A percentile compares a stretch with the other conserved stretches of the same genome.
These are phyloP conservation scores for Hymenoscyphus occultus DNA, from an alignment of 2,329 filamentous ascomycete species.

Conservation along the genomic window DNA sequence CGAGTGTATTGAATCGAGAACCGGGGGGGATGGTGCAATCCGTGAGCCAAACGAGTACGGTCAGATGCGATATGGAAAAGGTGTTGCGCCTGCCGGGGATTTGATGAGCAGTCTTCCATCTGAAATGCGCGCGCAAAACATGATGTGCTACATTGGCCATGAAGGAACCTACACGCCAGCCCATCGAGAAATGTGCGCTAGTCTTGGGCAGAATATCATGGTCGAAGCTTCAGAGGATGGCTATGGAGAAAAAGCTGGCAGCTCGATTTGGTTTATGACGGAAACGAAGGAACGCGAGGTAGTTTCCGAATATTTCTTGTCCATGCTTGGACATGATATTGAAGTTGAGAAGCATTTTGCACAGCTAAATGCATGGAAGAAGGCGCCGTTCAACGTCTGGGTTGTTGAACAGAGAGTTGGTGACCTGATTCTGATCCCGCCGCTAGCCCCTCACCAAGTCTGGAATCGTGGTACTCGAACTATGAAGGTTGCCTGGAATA, in stretches of 20 bases:
- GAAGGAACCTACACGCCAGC: conserved; percentile 96
- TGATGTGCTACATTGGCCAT: conserved; percentile 98
- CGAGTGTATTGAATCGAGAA: conserved; percentile 61
- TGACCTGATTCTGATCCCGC: conserved; percentile 91
- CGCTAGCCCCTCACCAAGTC: conserved; percentile 91
- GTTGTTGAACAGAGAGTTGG: conserved; percentile 87
- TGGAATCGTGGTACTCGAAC: conserved; percentile 97
- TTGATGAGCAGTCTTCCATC: conserved; percentile 88
- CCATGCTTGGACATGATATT: conserved; percentile 90
- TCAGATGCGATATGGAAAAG: conserved; percentile 43
- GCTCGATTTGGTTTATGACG: conserved; percentile 98
- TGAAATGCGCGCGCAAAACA: conserved; percentile 88
- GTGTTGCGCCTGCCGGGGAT: conserved; percentile 70
- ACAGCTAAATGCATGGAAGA: conserved; percentile 92
- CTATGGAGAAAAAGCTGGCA: conserved; percentile 76
- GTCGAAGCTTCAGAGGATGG: conserved; percentile 78
- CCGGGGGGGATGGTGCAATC: conserved; percentile 52
- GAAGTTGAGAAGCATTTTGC: conserved; percentile 97
- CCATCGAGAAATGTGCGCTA: conserved; percentile 97
- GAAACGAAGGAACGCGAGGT: conserved; percentile 88
- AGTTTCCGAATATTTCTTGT: conserved; percentile 91
- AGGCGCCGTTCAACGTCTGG: conserved; percentile 88
- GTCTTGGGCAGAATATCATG: conserved; percentile 96
- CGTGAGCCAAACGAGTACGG: conserved; percentile 43
- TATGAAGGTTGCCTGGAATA: conserved; percentile 97